These are phyloP conservation scores for Botrytis hyacinthi DNA, from an alignment of 2,329 filamentous ascomycete species.

Conservation along the genomic window DNA sequence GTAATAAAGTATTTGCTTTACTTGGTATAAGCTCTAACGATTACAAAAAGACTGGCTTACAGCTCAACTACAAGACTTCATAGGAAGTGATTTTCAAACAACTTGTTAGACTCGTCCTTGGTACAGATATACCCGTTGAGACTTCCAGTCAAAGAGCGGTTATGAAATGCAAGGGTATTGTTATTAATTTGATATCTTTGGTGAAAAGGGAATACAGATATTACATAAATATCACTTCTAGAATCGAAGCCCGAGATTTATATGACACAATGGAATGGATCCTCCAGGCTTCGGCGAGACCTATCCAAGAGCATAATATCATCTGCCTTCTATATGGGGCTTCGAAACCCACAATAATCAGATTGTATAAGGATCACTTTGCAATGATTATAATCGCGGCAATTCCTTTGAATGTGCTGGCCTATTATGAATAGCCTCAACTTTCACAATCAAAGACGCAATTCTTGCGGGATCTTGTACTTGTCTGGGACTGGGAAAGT, in stretches of 20 bases:
- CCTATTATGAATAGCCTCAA: not conserved
- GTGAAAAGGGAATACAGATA: not conserved
- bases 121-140: fast-evolving
- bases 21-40: not conserved
- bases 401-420: not conserved
- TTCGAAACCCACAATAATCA: not conserved
- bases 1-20: not conserved
- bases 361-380: not conserved
- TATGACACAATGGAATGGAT: fast-evolving
- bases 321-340: not conserved
- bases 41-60: not conserved
- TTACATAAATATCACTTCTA: fast-evolving
- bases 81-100: not conserved
- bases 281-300: not conserved
- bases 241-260: fast-evolving
- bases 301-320: not conserved
- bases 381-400: not conserved
- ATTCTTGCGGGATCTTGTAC: not conserved
- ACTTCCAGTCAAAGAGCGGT: fast-evolving
- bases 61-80: not conserved
- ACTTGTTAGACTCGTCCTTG: not conserved
- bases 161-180: fast-evolving
- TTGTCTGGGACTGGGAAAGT: not conserved
- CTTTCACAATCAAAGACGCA: fast-evolving
- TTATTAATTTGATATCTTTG: not conserved